Conservation (phyloP, 805 yeast species). For the Groenewaldozyma salmanticensis region DNA sequence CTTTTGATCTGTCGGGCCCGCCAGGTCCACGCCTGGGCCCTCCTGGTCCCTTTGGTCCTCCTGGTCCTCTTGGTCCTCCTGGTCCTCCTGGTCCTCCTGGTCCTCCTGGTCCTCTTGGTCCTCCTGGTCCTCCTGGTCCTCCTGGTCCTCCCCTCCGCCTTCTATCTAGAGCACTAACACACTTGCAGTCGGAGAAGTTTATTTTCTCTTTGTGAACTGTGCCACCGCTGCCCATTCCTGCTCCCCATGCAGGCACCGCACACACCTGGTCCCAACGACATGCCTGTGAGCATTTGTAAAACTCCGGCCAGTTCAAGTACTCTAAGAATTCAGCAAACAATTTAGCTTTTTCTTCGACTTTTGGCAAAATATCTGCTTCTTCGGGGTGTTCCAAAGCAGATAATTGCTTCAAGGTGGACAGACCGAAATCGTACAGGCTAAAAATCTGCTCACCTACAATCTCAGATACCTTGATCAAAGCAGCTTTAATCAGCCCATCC, state of each 20-base stretch:
- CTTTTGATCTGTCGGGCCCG: too few relatives aligned
- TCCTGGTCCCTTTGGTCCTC: too few relatives aligned
- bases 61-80: too few relatives aligned
- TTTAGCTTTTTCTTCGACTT: neutral
- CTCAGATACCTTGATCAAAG: constrained; percentile 3
- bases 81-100: too few relatives aligned
- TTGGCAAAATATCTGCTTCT: neutral
- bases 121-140: too few relatives aligned
- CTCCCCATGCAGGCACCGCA: constrained; percentile 2
- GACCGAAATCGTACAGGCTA: constrained; percentile 2
- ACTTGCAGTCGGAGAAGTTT: too few relatives aligned
- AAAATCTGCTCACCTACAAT: neutral
- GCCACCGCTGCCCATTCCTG: neutral
- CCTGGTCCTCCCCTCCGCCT: too few relatives aligned
- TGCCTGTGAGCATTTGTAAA: constrained; percentile 1
- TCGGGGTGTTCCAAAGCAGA: neutral
- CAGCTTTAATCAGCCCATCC: constrained; percentile 4
- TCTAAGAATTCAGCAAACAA: neutral
- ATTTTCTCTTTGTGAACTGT: neutral
- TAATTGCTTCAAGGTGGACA: neutral
- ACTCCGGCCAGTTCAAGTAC: constrained; percentile 4
- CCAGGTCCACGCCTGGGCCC: too few relatives aligned
- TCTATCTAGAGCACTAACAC: too few relatives aligned
- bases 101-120: too few relatives aligned
- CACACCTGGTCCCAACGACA: constrained; percentile 4